Evolutionary conservation across 495 filamentous ascomycete species (phyloP).

Genomic region (Penicillium paradoxum): DNA sequence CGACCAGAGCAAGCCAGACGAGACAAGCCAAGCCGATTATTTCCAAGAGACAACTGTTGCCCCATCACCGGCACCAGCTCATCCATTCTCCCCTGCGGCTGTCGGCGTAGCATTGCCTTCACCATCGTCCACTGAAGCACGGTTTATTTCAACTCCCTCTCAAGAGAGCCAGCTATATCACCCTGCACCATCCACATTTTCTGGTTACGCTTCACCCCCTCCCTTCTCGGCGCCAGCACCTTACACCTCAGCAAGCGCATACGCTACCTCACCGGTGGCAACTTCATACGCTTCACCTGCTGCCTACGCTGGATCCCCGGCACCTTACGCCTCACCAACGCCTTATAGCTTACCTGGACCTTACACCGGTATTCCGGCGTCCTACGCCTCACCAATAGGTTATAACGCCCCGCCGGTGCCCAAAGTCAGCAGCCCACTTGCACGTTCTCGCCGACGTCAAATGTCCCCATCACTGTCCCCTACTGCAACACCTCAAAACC

Average conservation of each 20-base stretch:
- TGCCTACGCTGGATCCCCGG: background rate
- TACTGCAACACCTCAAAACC: conserved; percentile 22
- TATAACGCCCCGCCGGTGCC: conserved; percentile 30
- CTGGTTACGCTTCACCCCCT: conserved; percentile 15
- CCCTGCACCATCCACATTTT: conserved; percentile 8
- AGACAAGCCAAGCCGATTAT: background rate
- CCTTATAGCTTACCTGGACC: conserved; percentile 14
- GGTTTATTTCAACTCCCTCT: conserved; percentile 24
- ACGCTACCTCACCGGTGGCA: conserved; percentile 6
- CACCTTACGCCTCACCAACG: background rate
- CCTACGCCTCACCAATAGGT: conserved; percentile 17
- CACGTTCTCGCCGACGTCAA: conserved; percentile 35
- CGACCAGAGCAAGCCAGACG: conserved; percentile 15
- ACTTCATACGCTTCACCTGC: background rate
- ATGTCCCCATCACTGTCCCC: conserved; percentile 40
- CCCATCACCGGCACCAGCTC: conserved; percentile 11
- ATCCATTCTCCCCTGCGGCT: conserved; percentile 23
- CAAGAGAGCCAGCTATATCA: conserved; percentile 17
- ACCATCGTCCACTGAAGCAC: conserved; percentile 26
- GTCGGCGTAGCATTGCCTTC: conserved; percentile 31
- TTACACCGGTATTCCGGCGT: conserved; percentile 5
- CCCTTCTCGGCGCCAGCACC: conserved; percentile 9
- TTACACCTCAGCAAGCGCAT: conserved; percentile 7
- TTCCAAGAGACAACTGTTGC: conserved; percentile 2
- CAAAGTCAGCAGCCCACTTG: conserved; percentile 38